Evolutionary conservation across 2,329 filamentous ascomycete genomes (phyloP).

Genomic region (Ceratocystis colombiana): DNA sequence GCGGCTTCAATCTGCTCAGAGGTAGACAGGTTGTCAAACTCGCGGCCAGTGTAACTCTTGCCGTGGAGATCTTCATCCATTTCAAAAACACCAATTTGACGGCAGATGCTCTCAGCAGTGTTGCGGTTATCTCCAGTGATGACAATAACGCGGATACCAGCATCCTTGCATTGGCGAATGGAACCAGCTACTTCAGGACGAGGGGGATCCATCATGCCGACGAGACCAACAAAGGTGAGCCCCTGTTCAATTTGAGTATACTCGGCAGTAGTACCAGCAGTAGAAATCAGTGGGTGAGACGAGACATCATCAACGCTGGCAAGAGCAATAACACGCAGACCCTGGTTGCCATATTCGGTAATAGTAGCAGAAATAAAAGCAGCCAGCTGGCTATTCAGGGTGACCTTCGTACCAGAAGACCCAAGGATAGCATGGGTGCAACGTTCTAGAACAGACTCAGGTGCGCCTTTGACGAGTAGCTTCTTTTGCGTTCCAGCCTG

Average conservation of each 20-base stretch:
- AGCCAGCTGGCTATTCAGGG: conserved; percentile 58
- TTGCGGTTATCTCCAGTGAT: conserved; percentile 98
- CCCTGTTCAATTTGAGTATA: conserved; percentile 84
- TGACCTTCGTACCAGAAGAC: conserved; percentile 63
- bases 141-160: conserved; percentile 92
- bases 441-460: conserved; percentile 85
- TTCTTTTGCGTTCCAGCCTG: conserved; percentile 59
- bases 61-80: conserved; percentile 69
- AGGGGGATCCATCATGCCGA: conserved; percentile 94
- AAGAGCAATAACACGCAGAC: conserved; percentile 87
- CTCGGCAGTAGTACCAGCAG: conserved; percentile 70
- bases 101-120: conserved; percentile 94
- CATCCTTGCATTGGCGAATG: conserved; percentile 79
- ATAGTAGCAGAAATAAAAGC: conserved; percentile 68
- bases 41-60: conserved; percentile 90
- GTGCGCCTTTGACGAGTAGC: conserved; percentile 90
- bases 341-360: conserved; percentile 79
- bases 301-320: conserved; percentile 71
- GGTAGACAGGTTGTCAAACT: conserved; percentile 79
- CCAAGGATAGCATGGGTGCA: conserved; percentile 77
- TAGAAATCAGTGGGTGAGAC: conserved; percentile 57
- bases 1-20: conserved; percentile 74
- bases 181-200: conserved; percentile 81
- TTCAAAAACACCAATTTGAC: conserved; percentile 89
- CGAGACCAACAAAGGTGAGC: conserved; percentile 85